Base-by-base conservation (phyloP, 352 stramenopile genomes). In the Phytophthora tentaculata region DNA sequence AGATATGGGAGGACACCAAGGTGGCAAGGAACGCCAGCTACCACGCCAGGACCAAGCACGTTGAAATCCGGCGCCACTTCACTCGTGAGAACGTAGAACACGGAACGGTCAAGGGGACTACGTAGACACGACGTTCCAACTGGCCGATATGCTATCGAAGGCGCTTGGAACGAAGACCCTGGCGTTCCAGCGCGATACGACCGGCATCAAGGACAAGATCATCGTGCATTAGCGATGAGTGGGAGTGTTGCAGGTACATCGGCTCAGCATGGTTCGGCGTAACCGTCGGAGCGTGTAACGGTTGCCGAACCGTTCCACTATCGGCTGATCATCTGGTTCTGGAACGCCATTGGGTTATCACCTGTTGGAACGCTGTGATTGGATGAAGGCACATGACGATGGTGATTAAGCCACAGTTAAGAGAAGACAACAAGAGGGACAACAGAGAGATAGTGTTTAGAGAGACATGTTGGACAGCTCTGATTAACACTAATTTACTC, bases 1-100 rank as follows among this genome's bases (percentile, higher is more conserved):
- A 16, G 14, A 23, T 53, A 0, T 53, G 47, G 29, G 32, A 57
- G 14, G 51, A 48, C 32, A 57, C 1, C 51, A 57, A 57, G 29
- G 51, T 39, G 10, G 32, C 3, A 39, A 39, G 32, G 0, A 39
- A 39, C 32, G 32, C 51, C 20, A 29, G 51, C 5, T 57, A 57
- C 14, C n/a, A 57, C 16, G 51, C 51, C 3, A 14, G 32, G 26
- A 48, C 51, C 5, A 48, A 50, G 32, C 52, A 50, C 13, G 35
- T 59, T 3, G 35, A 59, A 22, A 49, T 39, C 5, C 20, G 22
- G 4, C 22, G 49, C 16, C 52, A 59, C 20, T 59, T 49, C 13
- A 50, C 14, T 14, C 10, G 32, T n/a, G n/a, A n/a, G n/a, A n/a
- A n/a, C n/a, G n/a, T n/a, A n/a, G 32, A 39, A 39, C 4, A 9